Conservation (phyloP, 129 eudicot genomes). For the Centella asiatica region DNA sequence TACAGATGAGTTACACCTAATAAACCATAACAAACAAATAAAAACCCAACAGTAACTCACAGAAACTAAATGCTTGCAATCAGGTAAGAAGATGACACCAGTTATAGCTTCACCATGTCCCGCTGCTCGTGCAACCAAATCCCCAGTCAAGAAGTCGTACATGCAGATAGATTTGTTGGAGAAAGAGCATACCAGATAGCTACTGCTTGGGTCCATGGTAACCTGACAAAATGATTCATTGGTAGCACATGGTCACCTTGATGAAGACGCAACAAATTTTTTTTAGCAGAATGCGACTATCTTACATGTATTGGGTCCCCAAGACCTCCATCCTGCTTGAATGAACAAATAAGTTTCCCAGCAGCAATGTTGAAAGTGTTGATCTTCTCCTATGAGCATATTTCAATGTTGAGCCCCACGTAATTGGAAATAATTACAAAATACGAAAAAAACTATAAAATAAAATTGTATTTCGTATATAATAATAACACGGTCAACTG, state of each 20-base stretch:
- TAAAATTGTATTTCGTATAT: not conserved
- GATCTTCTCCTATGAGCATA: conserved; percentile 49
- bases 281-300: conserved; percentile 2
- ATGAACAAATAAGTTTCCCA: conserved; percentile 44
- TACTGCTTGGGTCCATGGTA: conserved; percentile 55
- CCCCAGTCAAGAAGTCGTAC: conserved; percentile 51
- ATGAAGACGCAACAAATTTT: conserved; percentile 1
- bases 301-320: conserved; percentile 60
- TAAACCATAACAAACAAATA: not conserved
- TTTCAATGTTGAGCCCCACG: not conserved
- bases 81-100: conserved; percentile 57
- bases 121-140: conserved; percentile 50
- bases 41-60: conserved; percentile 34
- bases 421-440: not conserved
- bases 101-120: conserved; percentile 60
- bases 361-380: conserved; percentile 36
- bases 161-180: conserved; percentile 50
- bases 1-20: not conserved
- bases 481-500: not conserved
- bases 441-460: not conserved
- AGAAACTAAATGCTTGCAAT: conserved; percentile 66
- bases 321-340: conserved; percentile 35
- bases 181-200: conserved; percentile 58
- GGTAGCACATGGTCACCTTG: conserved; percentile 14
- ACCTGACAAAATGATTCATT: conserved; percentile 36